Base-by-base conservation (phyloP, 1,284 basidiomycete species). In the Vanrija pseudolonga region DNA sequence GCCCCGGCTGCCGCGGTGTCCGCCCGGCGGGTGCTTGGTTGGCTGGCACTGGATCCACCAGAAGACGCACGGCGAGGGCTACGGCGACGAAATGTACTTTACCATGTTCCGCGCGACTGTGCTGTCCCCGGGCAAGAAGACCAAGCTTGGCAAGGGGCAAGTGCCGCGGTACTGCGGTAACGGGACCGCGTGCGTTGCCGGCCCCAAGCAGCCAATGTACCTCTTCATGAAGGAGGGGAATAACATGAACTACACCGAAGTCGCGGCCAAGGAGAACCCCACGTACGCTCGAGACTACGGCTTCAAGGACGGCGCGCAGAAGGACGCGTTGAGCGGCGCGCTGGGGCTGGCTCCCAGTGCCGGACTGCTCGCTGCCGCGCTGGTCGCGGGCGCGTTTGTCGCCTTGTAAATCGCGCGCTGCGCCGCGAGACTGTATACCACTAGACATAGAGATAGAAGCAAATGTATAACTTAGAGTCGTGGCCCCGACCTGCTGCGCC, bases 81-180 rank as follows among this genome's bases (percentile, higher is more conserved):
- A 53, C 49, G 44, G 39, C 12, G 45, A 41, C 40, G 56, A 57
- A 26, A 53, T 53, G 23, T 89, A 86, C 76, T 86, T 88, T 84
- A 86, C 81, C 48, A 83, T 83, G 22, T 89, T 88, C 80, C 82
- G 83, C 61, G 89, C 88, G 77, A 80, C 82, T 45, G 76, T 89
- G 43, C 82, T 83, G 1, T 4, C 12, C 9, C 14, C 32, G 2
- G 12, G 14, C 32, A 32, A 32, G 32, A 32, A 32, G 32, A 15
- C 32, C 32, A 32, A 32, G 12, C 12, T 32, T 12, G 80, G 80
- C 44, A 77, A 78, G 36, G 75, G 85, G 11, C 56, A 63, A 20
- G 62, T 69, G 5, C 68, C 75, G 4, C 53, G 53, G 3, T 58
- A 66, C 28, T 77, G 75, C 54, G 59, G 51, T 37, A 63, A 71